Base-by-base conservation (phyloP, 2,329 filamentous ascomycete genomes). In the Pestalotiopsis sp. region DNA sequence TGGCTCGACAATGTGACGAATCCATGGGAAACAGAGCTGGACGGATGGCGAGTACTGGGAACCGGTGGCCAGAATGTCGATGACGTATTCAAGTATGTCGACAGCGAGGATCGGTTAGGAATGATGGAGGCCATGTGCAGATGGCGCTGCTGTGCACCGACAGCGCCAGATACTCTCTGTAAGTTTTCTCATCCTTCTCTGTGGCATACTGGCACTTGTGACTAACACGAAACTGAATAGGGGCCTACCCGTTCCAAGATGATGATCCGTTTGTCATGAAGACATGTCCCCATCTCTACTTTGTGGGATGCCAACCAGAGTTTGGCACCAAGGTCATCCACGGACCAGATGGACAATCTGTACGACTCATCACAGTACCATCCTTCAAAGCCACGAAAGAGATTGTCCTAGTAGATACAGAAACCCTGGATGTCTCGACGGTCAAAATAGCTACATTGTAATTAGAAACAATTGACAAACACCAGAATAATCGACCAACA, bases 231-330 rank as follows among this genome's bases (percentile, higher is more conserved):
- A 63, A 2, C 17, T 35, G 52, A 17, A 20, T 69, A 94, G 93
- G 93, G 93, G 94, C 92, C 76, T 99, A 98, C 76, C 96, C 96
- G 0, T 99, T 97, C 80, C 94, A 98, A 79, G 92, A 96, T 20
- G 88, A 94, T 63, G 97, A 99, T 76, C 94, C 93, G 0, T 97
- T 98, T 75, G 91, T 98, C 57, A 85, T 99, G 74, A 88, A 91
- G 70, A 83, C 89, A 20, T 97, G 93, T 70, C 96, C 96, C 2
- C 95, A 99, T 75, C 84, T 99, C 39, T 98, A 94, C 81, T 93
- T 99, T 77, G 91, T 92, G 1, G 94, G 94, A 17, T 94, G 92
- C 73, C 94, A 97, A 78, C 91, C 93, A 2, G 84, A 85, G 65
- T 97, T 97, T 78, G 90, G 88, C 64, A 94, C 91, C 2, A 88